A percentile compares a stretch with the other conserved stretches of the same genome.
Conservation (phyloP, 2,329 filamentous ascomycete genomes). For the Diplodia mutila region DNA sequence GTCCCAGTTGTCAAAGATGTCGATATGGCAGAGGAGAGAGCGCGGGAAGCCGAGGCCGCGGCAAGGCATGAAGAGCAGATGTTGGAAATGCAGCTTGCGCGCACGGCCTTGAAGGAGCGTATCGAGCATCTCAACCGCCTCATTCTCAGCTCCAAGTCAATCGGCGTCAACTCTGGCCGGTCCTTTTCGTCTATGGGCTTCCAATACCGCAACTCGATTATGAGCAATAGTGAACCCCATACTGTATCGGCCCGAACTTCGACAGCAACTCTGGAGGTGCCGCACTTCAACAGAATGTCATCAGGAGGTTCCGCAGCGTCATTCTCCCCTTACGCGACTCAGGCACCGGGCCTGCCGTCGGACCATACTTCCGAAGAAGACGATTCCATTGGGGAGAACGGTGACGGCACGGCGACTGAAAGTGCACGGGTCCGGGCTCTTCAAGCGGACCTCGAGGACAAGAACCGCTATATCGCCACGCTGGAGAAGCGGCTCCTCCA, state of each 20-base stretch:
- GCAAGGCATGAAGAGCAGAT: slow-evolving; percentile 95
- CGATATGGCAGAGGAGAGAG: slow-evolving; percentile 70
- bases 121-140: slow-evolving; percentile 96
- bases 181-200: slow-evolving; percentile 42
- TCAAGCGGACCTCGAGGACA: slow-evolving; percentile 93
- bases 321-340: slow-evolving; percentile 33
- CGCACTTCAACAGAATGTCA: slow-evolving; percentile 33
- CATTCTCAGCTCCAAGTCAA: slow-evolving; percentile 93
- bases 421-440: slow-evolving; percentile 87
- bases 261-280: slow-evolving; percentile 46
- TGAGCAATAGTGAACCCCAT: slow-evolving; percentile 45
- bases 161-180: slow-evolving; percentile 74
- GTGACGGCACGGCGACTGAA: slow-evolving; percentile 81
- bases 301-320: slow-evolving; percentile 32
- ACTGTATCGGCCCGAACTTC: slow-evolving; percentile 56
- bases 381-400: slow-evolving; percentile 73
- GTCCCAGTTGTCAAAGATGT: slow-evolving; percentile 59
- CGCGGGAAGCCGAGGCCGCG: slow-evolving; percentile 72
- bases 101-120: slow-evolving; percentile 93
- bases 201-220: slow-evolving; percentile 40
- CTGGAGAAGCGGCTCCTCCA: slow-evolving; percentile 91
- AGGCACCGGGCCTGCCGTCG: slow-evolving; percentile 30
- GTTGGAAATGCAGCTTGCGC: slow-evolving; percentile 95
- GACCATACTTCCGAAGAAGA: slow-evolving; percentile 43
- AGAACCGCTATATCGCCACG: slow-evolving; percentile 94